Base-by-base conservation (phyloP, 371 early-diverging fungal genomes). In the Mucor saturninus region DNA sequence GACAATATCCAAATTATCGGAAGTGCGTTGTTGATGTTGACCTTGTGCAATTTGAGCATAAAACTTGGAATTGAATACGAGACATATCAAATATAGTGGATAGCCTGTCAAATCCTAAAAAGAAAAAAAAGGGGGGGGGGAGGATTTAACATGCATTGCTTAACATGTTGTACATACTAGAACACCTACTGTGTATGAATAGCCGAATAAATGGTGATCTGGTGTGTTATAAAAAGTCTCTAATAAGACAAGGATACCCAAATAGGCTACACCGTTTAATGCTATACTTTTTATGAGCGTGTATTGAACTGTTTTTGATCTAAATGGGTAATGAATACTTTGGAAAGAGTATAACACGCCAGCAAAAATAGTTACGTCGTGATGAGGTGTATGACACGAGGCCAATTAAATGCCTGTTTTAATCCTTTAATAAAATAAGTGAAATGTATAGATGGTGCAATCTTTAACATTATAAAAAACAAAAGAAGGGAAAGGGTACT, bases 81-180 rank as follows among this genome's bases (percentile, higher is more conserved):
- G 62, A 49, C 80, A 77, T 31, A 81, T 54, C 11, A 78, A 38
- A 55, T 80, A 81, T 46, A 84, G 56, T 4, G 84, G 84, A 65
- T 80, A 83, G 2, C 81, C 81, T 55, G 76, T 75, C 29, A 83
- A 64, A 7, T 65, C 67, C 83, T 83, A 54, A 8, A 43, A n/a
- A 21, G 21, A 21, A 21, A 21, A 21, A 21, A 21, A 1, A 21
- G 21, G 21, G 21, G 1, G 21, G 21, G 21, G 21, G 21, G 1
- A 1, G 21, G 21, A 21, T 21, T 21, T 21, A 21, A 21, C 21
- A 21, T 21, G 21, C 21, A 21, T 21, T 21, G 21, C 21, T 37
- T 45, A 32, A 21, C 50, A 38, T 37, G 64, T 21, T 21, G 21
- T 21, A 1, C 21, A 21, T 21, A 21, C 1, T 21, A 21, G 21